Evolutionary conservation across 2,329 filamentous ascomycete genomes (phyloP).

Genomic region (Xylaria polymorpha): DNA sequence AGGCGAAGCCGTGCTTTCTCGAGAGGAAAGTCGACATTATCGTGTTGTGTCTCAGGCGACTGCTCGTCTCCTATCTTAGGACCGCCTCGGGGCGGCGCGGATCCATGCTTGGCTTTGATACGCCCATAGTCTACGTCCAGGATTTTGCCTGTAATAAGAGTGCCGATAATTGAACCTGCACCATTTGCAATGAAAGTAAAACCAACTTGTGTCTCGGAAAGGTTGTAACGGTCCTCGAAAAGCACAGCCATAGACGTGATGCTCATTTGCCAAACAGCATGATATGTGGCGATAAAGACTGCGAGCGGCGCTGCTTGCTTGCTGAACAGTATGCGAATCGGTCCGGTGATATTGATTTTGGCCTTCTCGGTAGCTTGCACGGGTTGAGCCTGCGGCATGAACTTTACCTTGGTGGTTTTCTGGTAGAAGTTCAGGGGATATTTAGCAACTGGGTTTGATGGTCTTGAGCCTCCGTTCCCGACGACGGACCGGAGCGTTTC

Average conservation of each 20-base stretch:
- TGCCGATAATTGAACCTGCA: constrained; percentile 64
- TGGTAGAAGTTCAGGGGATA: constrained; percentile 53
- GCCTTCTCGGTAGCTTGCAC: constrained; percentile 47
- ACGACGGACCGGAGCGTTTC: constrained; percentile 59
- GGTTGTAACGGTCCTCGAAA: constrained; percentile 57
- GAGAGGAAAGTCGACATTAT: constrained; percentile 54
- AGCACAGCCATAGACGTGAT: constrained; percentile 64
- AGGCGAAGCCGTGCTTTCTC: constrained; percentile 64
- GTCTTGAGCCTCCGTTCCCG: constrained; percentile 53
- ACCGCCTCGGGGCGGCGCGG: constrained; percentile 1
- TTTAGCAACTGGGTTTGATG: constrained; percentile 41
- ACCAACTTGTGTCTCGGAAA: constrained; percentile 59
- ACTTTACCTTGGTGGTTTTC: constrained; percentile 45
- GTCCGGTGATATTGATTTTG: constrained; percentile 57
- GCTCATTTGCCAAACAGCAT: constrained; percentile 66
- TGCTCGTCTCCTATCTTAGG: constrained; percentile 13
- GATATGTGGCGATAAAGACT: constrained; percentile 61
- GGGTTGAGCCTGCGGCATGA: constrained; percentile 33
- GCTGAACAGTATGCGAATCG: constrained; percentile 60
- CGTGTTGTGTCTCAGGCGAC: constrained; percentile 15
- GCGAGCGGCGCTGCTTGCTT: constrained; percentile 59
- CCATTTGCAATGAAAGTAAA: constrained; percentile 67
- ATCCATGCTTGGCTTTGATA: constrained; percentile 51
- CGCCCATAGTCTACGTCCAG: constrained; percentile 63
- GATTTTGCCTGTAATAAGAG: constrained; percentile 62